A percentile compares a stretch with the other conserved stretches of the same genome.
phyloP scores from a whole-genome alignment of 352 stramenopile species.

The Pythium volutum region DNA sequence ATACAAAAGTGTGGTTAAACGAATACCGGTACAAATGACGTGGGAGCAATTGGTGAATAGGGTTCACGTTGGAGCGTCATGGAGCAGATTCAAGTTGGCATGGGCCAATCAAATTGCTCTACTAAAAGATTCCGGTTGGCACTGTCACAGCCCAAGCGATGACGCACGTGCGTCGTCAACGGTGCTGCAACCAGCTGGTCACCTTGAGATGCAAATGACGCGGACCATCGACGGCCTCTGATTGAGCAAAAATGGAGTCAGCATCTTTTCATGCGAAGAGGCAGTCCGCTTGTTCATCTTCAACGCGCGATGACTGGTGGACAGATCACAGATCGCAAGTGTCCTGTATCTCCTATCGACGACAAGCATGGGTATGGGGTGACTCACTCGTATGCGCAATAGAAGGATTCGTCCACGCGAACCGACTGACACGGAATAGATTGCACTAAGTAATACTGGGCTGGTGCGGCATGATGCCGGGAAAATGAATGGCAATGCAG shows the following conservation, averaged over 20 bases:
- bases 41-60: constrained; percentile 3
- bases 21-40: constrained; percentile 13
- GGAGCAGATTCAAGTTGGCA: constrained; percentile 22
- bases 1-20: constrained; percentile 9
- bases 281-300: not conserved
- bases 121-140: constrained; percentile 15
- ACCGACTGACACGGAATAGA: not conserved
- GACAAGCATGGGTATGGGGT: not conserved
- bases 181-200: constrained; percentile 13
- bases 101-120: constrained; percentile 17
- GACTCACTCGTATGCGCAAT: not conserved
- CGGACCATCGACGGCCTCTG: not conserved
- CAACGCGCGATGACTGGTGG: not conserved
- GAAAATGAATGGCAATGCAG: not conserved
- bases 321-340: not conserved
- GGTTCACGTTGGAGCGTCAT: constrained; percentile 19
- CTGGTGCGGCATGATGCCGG: too few species aligned
- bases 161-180: constrained; percentile 16
- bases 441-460: too few species aligned
- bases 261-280: not conserved
- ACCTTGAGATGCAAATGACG: constrained; percentile 5
- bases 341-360: not conserved
- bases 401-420: not conserved
- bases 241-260: constrained; percentile 9
- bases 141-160: constrained; percentile 22